Evolutionary conservation across 768 basidiomycete genomes (phyloP), one percentile per base, ranked within the genome.

Genomic region (Russula earlei): DNA sequence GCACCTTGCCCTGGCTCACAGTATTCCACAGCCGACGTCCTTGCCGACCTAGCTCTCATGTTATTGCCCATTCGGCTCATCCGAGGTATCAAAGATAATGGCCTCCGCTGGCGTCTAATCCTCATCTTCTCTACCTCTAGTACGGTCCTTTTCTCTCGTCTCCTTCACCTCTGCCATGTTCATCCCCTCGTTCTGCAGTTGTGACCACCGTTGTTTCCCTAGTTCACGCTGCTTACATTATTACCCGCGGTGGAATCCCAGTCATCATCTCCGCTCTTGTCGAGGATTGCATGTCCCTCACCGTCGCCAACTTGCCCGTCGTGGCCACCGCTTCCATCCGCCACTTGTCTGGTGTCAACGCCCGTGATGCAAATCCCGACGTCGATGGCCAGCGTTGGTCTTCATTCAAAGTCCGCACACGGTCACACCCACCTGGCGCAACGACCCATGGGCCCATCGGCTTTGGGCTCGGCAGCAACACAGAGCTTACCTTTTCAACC

Each of bases 111-210:
- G 1, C 72, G 73, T 22, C 70, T 77, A 37, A 70, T 75, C 57
- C 63, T 78, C 50, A 77, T 79, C 47, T 80, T 82, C 65, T 80
- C 80, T 10, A 73, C 80, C 10, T 78, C 77, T 49, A 72, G 79
- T 54, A 65, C 75, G 49, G 45, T 6, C 17, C 43, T 1, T 8
- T 11, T 3, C 3, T 20, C 10, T 12, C 10, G 9, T 14, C n/a
- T 42, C 9, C 15, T 5, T 8, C 27, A 22, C 29, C 22, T 1
- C 34, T 12, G 22, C 14, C 10, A 0, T 19, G 22, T 36, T 25
- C 9, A 48, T 22, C 19, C 27, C 27, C 15, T 17, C 9, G 17
- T 31, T 34, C 25, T 33, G 38, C 33, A 64, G 62, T 64, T 25
- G 60, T 64, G n/a, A 66, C 65, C 1, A 67, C 65, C 36, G 59